phyloP scores from a whole-genome alignment of 495 filamentous ascomycete genomes.

The Tuber brumale region DNA sequence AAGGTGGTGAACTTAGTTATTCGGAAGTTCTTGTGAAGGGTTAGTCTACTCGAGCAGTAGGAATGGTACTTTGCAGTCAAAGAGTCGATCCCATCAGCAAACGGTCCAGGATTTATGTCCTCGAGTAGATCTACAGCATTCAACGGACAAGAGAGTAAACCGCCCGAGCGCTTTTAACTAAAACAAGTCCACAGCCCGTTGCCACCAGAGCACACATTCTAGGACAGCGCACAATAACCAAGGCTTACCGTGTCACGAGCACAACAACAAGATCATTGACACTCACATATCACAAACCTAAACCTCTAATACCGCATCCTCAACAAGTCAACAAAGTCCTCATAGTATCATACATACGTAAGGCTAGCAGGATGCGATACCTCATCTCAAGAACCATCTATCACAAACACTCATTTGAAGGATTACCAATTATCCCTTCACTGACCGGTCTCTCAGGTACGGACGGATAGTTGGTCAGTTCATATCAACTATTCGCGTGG shows the following conservation, averaged over 20 bases:
- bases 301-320: background rate
- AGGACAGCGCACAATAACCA: background rate
- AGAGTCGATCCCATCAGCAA: background rate
- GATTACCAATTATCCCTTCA: background rate
- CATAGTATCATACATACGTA: background rate
- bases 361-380: conserved; percentile 3
- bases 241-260: background rate
- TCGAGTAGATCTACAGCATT: background rate
- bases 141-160: background rate
- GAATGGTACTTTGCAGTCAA: background rate
- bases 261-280: background rate
- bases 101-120: background rate
- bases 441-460: background rate
- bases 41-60: background rate
- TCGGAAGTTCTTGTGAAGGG: background rate
- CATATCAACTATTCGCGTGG: background rate
- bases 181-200: background rate
- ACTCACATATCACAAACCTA: background rate
- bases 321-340: background rate
- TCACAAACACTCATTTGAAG: background rate
- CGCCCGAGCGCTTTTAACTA: background rate
- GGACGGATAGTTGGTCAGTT: background rate
- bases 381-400: background rate
- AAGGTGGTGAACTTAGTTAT: background rate
- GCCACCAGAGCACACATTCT: background rate